A percentile compares a stretch with the other conserved stretches of the same genome.
Conservation (phyloP, 768 basidiomycete species). For the Pholiota microspora region DNA sequence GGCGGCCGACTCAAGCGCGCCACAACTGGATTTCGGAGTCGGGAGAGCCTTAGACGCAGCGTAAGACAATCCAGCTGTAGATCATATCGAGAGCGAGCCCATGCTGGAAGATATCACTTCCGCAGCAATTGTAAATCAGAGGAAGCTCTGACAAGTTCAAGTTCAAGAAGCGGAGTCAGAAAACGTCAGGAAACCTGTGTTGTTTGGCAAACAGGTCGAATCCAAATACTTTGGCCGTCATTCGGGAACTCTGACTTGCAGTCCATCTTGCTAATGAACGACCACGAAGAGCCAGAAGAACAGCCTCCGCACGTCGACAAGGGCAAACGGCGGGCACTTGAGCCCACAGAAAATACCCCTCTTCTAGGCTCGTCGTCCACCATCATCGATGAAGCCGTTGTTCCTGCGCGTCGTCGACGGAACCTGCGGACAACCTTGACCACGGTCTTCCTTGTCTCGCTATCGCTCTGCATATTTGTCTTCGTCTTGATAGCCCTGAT, state of each 20-base stretch:
- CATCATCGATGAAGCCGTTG: constrained; percentile 26
- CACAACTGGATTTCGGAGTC: too few species aligned
- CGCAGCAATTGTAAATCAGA: too few species aligned
- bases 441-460: constrained; percentile 55
- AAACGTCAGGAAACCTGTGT: too few species aligned
- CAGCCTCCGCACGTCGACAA: constrained; percentile 31
- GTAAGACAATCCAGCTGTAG: too few species aligned
- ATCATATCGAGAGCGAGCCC: too few species aligned
- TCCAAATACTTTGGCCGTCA: background rate
- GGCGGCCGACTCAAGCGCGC: too few species aligned
- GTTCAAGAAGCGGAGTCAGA: too few species aligned
- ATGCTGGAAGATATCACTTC: too few species aligned
- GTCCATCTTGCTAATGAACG: constrained; percentile 1
- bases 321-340: constrained; percentile 52
- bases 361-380: constrained; percentile 41
- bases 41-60: too few species aligned
- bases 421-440: constrained; percentile 36
- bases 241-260: background rate
- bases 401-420: constrained; percentile 25
- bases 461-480: constrained; percentile 46
- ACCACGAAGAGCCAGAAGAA: background rate
- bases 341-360: constrained; percentile 53
- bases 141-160: too few species aligned
- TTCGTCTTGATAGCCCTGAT: constrained; percentile 47
- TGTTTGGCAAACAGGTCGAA: background rate